Base-by-base conservation (phyloP, 2,329 filamentous ascomycete species). In the Neocucurbitaria cava region DNA sequence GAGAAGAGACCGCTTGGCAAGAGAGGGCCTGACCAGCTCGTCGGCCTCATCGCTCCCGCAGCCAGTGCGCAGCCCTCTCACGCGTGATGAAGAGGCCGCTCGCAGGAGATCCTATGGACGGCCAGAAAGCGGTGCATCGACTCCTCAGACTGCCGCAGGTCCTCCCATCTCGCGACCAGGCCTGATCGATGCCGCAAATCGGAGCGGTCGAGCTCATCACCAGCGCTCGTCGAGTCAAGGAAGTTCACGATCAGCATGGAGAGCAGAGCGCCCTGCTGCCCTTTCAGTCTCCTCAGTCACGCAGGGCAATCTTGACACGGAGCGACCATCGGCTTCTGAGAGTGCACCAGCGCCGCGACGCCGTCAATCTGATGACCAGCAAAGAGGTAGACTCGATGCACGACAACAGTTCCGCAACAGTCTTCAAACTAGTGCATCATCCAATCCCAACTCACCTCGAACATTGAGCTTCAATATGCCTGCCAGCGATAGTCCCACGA, bases 241-340 rank as follows among this genome's bases (percentile, higher is more conserved):
- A 21, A 82, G 83, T 54, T 72, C 71, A n/a, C 64, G 71, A 35
- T 74, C 72, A 26, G 58, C 69, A 24, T 67, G 70, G 21, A 65
- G 74, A 68, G 72, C 50, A 48, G 70, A 68, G 55, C 74, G 52
- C 39, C 69, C 69, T 39, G 45, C 62, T 38, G 56, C 65, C 35
- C 52, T 69, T 11, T 49, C 59, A 35, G 31, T 35, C 5, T 53
- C 67, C n/a, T 68, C 72, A 13, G 51, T 49, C 10, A 65, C 81
- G 46, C 81, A 83, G 38, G 82, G 85, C 11, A 79, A 84, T 20
- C 83, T 84, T 1, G 89, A 92, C 66, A 74, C 74, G 17, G 69
- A 76, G 17, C 62, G 72, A 9, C 71, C 74, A 8, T 59, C 66
- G 21, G 69, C 69, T 3, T 69, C 70, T 6, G 62, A 58, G 9